Conservation (phyloP, 129 eudicot species). For the Calendula officinalis region DNA sequence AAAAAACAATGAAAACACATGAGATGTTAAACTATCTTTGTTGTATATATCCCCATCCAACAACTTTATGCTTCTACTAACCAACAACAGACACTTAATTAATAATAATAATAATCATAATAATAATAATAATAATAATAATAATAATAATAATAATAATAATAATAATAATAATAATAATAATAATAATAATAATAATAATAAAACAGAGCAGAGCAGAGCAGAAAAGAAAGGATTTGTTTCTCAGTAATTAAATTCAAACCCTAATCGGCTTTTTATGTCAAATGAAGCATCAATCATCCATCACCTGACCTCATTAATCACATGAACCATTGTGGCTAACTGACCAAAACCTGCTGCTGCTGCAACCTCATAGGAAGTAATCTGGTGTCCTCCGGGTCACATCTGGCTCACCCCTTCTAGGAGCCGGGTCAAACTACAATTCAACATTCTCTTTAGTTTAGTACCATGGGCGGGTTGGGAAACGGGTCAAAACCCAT, state of each 20-base stretch:
- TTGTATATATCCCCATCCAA: constrained; percentile 23
- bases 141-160: constrained; percentile 1
- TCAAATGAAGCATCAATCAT: constrained; percentile 12
- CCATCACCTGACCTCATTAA: not conserved
- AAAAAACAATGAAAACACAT: constrained; percentile 2
- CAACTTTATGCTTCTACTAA: constrained; percentile 30
- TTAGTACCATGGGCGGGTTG: not conserved
- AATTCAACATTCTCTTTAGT: constrained; percentile 13
- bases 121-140: constrained; percentile 3
- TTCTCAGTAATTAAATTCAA: not conserved
- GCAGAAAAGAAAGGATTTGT: not conserved
- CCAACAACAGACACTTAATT: constrained; percentile 3
- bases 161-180: not conserved
- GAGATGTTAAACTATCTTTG: constrained; percentile 19
- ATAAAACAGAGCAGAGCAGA: not conserved
- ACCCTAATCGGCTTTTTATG: not conserved
- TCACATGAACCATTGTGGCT: constrained; percentile 8
- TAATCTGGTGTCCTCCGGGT: constrained; percentile 84
- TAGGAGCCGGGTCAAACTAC: constrained; percentile 93
- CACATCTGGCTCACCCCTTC: constrained; percentile 88
- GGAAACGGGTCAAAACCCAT: not conserved
- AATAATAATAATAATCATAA: constrained; percentile 1
- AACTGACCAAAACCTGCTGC: constrained; percentile 3
- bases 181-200: not conserved
- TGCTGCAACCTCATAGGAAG: constrained; percentile 45